Conservation (phyloP, 2,329 filamentous ascomycete genomes). For the Thielaviopsis punctulata region DNA sequence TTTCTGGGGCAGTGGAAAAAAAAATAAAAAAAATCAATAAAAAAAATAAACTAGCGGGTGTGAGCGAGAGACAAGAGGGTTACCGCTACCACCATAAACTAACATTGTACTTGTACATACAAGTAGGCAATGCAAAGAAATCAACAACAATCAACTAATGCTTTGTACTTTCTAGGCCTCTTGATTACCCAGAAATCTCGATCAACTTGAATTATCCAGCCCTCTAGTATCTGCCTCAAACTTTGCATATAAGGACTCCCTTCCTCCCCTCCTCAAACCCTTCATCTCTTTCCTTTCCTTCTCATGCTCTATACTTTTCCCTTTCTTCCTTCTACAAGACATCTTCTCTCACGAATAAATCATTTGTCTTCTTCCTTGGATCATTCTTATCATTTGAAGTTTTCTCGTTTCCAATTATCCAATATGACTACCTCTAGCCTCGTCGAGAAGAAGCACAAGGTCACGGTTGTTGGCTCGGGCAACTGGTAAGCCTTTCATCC, state of each 20-base stretch:
- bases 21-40: not conserved
- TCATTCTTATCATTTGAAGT: not conserved
- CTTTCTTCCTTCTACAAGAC: not conserved
- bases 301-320: not conserved
- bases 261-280: slow-evolving; percentile 4
- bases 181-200: not conserved
- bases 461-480: slow-evolving; percentile 84
- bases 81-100: not conserved
- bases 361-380: not conserved
- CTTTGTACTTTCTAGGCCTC: not conserved
- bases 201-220: not conserved
- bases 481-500: slow-evolving; percentile 59
- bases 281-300: not conserved
- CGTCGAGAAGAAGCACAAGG: slow-evolving; percentile 64
- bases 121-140: not conserved
- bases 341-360: not conserved
- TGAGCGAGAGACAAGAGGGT: not conserved
- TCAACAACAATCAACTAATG: not conserved
- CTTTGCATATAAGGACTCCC: slow-evolving; percentile 8
- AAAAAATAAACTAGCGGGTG: not conserved
- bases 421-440: slow-evolving; percentile 25
- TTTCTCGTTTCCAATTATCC: not conserved
- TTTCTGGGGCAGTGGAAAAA: slow-evolving; percentile 2
- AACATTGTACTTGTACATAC: not conserved
- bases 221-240: not conserved